phyloP scores from a whole-genome alignment of 352 stramenopile species.

The Globisporangium rhizosaccharum region DNA sequence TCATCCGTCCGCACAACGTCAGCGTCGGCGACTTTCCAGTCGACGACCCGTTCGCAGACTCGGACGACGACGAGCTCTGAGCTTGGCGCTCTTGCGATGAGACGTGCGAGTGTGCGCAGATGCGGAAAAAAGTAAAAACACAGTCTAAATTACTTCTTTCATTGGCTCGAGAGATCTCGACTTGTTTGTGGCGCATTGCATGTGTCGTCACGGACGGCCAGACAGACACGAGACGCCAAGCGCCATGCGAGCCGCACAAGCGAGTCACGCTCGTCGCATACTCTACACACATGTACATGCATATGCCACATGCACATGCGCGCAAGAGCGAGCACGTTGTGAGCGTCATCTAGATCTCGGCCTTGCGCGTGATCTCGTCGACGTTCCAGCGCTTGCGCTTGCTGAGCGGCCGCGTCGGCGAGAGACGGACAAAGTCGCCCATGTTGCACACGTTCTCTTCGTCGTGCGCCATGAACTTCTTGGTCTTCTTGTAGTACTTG shows the following conservation, averaged over 20 bases:
- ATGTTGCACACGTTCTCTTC: slow-evolving; percentile 92
- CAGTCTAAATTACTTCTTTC: slow-evolving; percentile 53
- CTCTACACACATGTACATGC: not conserved
- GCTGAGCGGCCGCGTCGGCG: slow-evolving; percentile 68
- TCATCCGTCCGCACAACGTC: slow-evolving; percentile 94
- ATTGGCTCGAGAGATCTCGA: slow-evolving; percentile 6
- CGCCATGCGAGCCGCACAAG: not conserved
- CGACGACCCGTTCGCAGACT: slow-evolving; percentile 75
- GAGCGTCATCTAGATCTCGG: slow-evolving; percentile 52
- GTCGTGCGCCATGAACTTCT: slow-evolving; percentile 98
- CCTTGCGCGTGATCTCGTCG: slow-evolving; percentile 85
- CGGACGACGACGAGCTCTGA: slow-evolving; percentile 79
- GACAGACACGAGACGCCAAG: not conserved
- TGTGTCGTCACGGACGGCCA: not conserved
- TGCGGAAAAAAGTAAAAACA: slow-evolving; percentile 15
- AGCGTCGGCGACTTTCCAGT: slow-evolving; percentile 89
- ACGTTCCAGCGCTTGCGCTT: slow-evolving; percentile 89
- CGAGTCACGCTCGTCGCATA: not conserved
- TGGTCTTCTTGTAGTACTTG: slow-evolving; percentile 94
- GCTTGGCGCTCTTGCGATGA: not conserved
- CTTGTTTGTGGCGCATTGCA: slow-evolving; percentile 2
- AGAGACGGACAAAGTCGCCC: slow-evolving; percentile 82
- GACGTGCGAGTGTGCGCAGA: not conserved
- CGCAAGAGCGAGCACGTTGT: too few species aligned
- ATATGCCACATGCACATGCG: not conserved